Evolutionary conservation across 371 early-diverging fungal species (phyloP).

Genomic region (Lichtheimia ornata): DNA sequence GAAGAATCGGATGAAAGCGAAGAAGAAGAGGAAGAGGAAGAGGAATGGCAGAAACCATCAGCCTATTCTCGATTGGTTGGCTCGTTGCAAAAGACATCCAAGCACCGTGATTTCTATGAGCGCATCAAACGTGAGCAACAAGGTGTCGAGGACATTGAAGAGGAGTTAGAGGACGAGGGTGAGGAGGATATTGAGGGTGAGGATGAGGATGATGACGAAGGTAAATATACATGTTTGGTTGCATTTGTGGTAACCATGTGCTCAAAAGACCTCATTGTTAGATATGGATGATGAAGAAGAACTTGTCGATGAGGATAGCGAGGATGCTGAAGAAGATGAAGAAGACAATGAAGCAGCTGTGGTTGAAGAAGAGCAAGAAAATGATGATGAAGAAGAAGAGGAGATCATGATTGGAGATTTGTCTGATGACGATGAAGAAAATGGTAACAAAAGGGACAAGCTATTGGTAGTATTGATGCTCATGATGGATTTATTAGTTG

Average conservation of each 20-base stretch:
- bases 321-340: conserved; percentile 29
- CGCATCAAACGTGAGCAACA: conserved; percentile 46
- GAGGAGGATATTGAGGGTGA: conserved; percentile 11
- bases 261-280: too few relatives aligned
- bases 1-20: conserved; percentile 33
- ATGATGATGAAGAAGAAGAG: conserved; percentile 28
- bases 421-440: conserved; percentile 46
- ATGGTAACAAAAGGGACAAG: conserved; percentile 14
- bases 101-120: conserved; percentile 45
- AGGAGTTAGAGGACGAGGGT: conserved; percentile 14
- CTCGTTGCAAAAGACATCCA: conserved; percentile 47
- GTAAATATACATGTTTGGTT: conserved; percentile 8
- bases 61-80: conserved; percentile 47
- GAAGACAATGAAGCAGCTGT: conserved; percentile 20
- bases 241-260: conserved; percentile 7
- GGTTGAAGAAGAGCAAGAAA: conserved; percentile 17
- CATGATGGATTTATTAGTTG: conserved; percentile 17
- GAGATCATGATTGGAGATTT: conserved; percentile 27
- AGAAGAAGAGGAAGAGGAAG: conserved; percentile 29
- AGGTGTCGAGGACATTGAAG: conserved; percentile 31
- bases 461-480: background rate
- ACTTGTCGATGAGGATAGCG: conserved; percentile 41
- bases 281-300: conserved; percentile 29
- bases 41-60: conserved; percentile 50
- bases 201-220: conserved; percentile 11